Evolutionary conservation across 164 flowering plant genomes (phyloP).

Genomic region (Aristolochia fimbriata): DNA sequence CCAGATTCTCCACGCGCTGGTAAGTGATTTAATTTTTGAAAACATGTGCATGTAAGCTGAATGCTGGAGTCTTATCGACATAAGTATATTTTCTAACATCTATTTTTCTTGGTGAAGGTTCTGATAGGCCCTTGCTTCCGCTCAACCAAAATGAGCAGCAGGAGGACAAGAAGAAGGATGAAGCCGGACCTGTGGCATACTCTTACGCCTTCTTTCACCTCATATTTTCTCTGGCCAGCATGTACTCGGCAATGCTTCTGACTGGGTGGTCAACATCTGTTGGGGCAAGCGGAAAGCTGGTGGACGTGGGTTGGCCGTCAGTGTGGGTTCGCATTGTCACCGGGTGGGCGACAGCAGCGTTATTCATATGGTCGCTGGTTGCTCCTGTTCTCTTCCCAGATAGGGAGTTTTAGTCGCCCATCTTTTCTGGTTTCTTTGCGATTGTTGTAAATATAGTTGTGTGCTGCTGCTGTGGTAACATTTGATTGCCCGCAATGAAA

Average conservation of each 20-base stretch:
- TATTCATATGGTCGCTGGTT: slow-evolving; percentile 82
- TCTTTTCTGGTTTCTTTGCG: no score
- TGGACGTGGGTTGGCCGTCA: slow-evolving; percentile 98
- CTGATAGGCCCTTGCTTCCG: slow-evolving; percentile 84
- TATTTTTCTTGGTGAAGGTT: slow-evolving; percentile 19
- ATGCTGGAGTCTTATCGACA: background rate
- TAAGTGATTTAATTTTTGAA: slow-evolving; percentile 15
- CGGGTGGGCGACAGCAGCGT: slow-evolving; percentile 86
- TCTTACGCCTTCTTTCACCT: slow-evolving; percentile 93
- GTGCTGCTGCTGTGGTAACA: background rate
- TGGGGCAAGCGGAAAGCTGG: slow-evolving; percentile 91
- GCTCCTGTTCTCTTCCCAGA: slow-evolving; percentile 91
- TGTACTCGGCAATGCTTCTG: slow-evolving; percentile 98
- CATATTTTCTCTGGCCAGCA: slow-evolving; percentile 97
- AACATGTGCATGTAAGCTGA: background rate
- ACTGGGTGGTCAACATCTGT: slow-evolving; percentile 99
- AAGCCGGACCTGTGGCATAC: slow-evolving; percentile 61
- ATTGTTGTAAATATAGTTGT: no score
- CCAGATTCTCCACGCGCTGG: slow-evolving; percentile 94
- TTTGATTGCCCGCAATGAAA: background rate
- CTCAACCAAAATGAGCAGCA: slow-evolving; percentile 49
- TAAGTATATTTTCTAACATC: background rate
- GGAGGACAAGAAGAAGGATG: slow-evolving; percentile 46
- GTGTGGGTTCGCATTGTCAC: slow-evolving; percentile 91
- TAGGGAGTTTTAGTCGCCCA: slow-evolving; percentile 56